Base-by-base conservation (phyloP, 352 stramenopile species). In the Elongisporangium prolatum region DNA sequence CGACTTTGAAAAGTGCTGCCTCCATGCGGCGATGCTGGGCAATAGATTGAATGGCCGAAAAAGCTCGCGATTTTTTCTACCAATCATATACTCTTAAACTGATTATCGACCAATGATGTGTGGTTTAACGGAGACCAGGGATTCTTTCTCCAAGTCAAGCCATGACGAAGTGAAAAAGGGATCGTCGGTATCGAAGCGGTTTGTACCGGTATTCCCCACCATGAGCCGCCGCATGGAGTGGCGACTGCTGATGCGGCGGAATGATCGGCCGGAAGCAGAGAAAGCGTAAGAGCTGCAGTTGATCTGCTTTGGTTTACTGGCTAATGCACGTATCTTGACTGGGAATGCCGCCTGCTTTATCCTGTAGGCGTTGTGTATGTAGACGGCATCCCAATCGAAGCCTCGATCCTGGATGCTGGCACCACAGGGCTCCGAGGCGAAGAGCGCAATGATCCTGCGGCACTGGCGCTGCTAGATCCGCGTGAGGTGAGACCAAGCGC, bases 311-410 rank as follows among this genome's bases (percentile, higher is more conserved):
- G n/a, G n/a, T n/a, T n/a, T n/a, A n/a, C n/a, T n/a, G n/a, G n/a
- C 52, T 40, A 0, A 2, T 50, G 17, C 56, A 17, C 44, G 28
- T 16, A 7, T 7, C 3, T 54, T 28, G 1, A 17, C 14, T 4
- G 21, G 28, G 24, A 17, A 13, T 38, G 17, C 40, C 52, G 20
- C 38, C 17, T 57, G 7, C 34, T 17, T 44, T 16, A 13, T 0
- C 34, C 34, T 40, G 24, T 59, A 90, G 80, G 76, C 24, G 71
- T 91, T 9, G 72, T 91, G 13, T 91, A 77, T 48, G 80, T 89
- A 28, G 80, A 91, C 38, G 80, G 78, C 20, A 91, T 91, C 48
- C 80, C 80, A 14, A 88, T 89, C 59, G 76, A 88, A 59, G 80
- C 80, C 11, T 67, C 68, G 49, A 71, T 82, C 8, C 63, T 91